phyloP scores from a whole-genome alignment of 208 protist genomes.

The Leishmania tropica region DNA sequence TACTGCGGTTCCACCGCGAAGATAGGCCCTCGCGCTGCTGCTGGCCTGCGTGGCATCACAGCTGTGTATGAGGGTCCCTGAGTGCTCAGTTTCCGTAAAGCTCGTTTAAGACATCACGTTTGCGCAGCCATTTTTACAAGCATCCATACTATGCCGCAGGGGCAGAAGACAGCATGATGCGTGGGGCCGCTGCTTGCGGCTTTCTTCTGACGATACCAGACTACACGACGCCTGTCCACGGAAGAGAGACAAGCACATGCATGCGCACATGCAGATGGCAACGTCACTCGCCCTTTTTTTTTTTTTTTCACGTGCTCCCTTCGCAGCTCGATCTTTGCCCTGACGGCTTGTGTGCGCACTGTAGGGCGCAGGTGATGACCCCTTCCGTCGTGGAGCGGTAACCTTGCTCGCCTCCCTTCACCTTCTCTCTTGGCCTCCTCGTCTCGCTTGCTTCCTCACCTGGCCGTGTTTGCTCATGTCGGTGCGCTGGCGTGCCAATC shows the following conservation, averaged over 20 bases:
- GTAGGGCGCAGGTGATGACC: not conserved
- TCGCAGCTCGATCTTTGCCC: not conserved
- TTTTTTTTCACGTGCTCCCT: not conserved
- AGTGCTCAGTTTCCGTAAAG: not conserved
- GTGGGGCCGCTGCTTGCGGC: not conserved
- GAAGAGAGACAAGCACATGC: not conserved
- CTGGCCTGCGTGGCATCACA: not conserved
- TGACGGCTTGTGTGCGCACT: not conserved
- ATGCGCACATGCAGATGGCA: not conserved
- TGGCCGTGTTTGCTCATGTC: not conserved
- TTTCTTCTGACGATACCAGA: not conserved
- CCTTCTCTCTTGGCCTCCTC: constrained; percentile 12
- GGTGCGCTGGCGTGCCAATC: not conserved
- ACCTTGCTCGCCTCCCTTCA: not conserved
- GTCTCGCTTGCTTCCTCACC: constrained; percentile 8
- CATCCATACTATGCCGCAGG: not conserved
- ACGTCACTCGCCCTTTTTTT: not conserved
- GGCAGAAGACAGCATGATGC: no score
- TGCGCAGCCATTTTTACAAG: not conserved
- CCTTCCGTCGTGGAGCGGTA: not conserved
- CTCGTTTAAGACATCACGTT: not conserved
- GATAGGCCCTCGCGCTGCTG: not conserved
- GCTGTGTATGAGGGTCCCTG: not conserved
- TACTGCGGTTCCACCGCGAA: not conserved
- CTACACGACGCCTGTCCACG: not conserved